Evolutionary conservation across 352 stramenopile species (phyloP).

Genomic region (Pythium aphanidermatum): DNA sequence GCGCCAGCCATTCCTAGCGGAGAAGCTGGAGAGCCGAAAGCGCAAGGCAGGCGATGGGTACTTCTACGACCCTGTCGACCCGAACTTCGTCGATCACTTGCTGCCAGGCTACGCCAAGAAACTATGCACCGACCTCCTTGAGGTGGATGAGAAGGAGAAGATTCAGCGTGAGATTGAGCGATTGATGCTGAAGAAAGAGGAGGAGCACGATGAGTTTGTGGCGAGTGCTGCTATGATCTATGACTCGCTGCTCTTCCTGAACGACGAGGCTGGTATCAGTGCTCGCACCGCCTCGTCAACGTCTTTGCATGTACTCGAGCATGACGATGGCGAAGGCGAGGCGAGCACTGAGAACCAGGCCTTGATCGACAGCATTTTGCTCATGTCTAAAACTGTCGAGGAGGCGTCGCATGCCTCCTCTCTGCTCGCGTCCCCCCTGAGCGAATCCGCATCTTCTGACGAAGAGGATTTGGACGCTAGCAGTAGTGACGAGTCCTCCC

Average conservation of each 20-base stretch:
- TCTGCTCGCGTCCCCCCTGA: constrained; percentile 34
- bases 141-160: constrained; percentile 75
- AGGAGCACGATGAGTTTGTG: constrained; percentile 22
- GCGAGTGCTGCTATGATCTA: constrained; percentile 24
- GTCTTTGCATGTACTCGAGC: too few species aligned
- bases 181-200: constrained; percentile 66
- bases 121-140: constrained; percentile 60
- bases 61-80: constrained; percentile 84
- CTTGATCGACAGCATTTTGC: constrained; percentile 70
- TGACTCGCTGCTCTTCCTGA: constrained; percentile 23
- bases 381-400: constrained; percentile 68
- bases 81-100: constrained; percentile 79
- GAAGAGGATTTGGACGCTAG: constrained; percentile 35
- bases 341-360: constrained; percentile 55
- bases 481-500: constrained; percentile 28
- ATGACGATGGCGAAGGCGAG: constrained; percentile 24
- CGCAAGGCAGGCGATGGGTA: constrained; percentile 76
- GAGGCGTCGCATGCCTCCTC: constrained; percentile 35
- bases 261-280: constrained; percentile 14
- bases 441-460: constrained; percentile 46
- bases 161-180: constrained; percentile 81
- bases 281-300: too few species aligned
- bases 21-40: constrained; percentile 77
- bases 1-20: constrained; percentile 79
- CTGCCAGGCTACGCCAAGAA: constrained; percentile 75